Evolutionary conservation across 2,329 filamentous ascomycete species (phyloP).

Genomic region (Berkeleyomyces basicola): DNA sequence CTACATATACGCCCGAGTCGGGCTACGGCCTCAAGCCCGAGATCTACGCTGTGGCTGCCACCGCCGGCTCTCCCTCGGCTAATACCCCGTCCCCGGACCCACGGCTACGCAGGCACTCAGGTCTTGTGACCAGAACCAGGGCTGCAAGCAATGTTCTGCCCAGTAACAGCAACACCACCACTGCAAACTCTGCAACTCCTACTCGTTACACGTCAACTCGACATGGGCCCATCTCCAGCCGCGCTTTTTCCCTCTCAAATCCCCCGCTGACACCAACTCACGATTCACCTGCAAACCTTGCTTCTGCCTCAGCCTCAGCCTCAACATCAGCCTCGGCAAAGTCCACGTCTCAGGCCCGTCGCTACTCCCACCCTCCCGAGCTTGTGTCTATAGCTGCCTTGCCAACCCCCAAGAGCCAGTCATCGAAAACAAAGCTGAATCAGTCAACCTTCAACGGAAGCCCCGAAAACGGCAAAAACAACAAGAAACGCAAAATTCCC

Average conservation of each 20-base stretch:
- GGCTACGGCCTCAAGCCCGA: constrained; percentile 32
- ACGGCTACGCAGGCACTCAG: neutral
- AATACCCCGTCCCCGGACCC: neutral
- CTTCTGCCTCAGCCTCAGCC: neutral
- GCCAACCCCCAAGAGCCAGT: neutral
- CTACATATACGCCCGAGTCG: constrained; percentile 8
- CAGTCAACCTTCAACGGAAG: constrained; percentile 65
- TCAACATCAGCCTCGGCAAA: neutral
- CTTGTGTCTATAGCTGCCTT: neutral
- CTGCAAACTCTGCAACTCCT: neutral
- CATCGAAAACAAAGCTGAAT: neutral
- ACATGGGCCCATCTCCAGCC: constrained; percentile 2
- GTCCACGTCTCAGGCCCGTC: neutral
- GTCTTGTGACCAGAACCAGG: neutral
- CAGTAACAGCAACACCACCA: neutral
- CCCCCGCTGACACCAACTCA: neutral
- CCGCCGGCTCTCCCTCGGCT: neutral
- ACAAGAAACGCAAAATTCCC: constrained; percentile 97
- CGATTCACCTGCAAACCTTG: neutral
- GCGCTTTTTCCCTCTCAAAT: neutral
- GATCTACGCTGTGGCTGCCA: neutral
- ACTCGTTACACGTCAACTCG: neutral
- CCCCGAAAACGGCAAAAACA: constrained; percentile 85
- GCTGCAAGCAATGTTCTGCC: neutral
- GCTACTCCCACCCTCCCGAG: constrained; percentile 3